Percentiles rank a stretch among this genome's conserved stretches.
Conservation (phyloP, 148 eudicot species). For the Polygonum aviculare region DNA sequence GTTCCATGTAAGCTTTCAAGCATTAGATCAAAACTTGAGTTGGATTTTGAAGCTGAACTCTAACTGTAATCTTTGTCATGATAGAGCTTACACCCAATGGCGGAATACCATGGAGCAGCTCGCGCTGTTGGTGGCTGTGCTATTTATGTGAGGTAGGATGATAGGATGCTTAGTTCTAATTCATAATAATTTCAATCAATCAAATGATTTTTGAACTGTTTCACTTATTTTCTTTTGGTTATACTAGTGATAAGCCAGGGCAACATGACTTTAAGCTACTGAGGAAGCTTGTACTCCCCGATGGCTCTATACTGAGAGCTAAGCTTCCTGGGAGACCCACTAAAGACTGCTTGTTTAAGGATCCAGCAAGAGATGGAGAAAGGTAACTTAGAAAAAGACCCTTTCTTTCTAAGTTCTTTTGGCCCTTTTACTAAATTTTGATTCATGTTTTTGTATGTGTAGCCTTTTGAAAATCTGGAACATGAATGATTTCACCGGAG, state of each 20-base stretch:
- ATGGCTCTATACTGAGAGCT: conserved; percentile 77
- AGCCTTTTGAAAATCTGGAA: conserved; percentile 87
- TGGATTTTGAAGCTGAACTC: not conserved
- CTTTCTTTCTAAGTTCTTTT: not conserved
- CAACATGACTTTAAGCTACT: conserved; percentile 72
- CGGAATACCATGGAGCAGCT: conserved; percentile 91
- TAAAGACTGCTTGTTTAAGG: conserved; percentile 63
- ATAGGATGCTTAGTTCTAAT: not conserved
- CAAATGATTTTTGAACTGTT: not conserved
- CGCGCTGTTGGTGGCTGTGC: conserved; percentile 91
- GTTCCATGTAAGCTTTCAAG: conserved; percentile 63
- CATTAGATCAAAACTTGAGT: not conserved
- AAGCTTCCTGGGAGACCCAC: conserved; percentile 89
- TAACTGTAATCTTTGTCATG: conserved; percentile 7
- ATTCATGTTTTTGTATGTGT: conserved; percentile 3
- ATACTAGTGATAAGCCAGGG: conserved; percentile 78
- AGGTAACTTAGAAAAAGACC: conserved; percentile 27
- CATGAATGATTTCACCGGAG: conserved; percentile 66
- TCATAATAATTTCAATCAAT: not conserved
- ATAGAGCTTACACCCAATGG: conserved; percentile 90
- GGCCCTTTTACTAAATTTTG: not conserved
- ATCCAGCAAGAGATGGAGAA: conserved; percentile 79
- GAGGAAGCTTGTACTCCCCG: conserved; percentile 75
- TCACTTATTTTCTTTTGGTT: not conserved
- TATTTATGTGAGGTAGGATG: conserved; percentile 68